Base-by-base conservation (phyloP, 305 asterid genomes). In the Ajuga reptans region DNA sequence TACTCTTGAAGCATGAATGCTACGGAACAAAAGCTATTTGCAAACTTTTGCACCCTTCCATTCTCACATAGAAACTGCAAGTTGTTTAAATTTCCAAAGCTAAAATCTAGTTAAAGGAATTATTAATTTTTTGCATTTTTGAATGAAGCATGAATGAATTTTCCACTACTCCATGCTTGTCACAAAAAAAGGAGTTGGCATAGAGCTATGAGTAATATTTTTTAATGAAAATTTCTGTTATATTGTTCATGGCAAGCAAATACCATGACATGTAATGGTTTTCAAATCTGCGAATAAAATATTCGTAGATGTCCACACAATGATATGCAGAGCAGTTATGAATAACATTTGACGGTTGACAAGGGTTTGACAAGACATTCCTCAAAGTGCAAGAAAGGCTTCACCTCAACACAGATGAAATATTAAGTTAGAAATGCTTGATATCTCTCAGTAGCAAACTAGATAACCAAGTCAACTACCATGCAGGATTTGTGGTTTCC, bases 11-110 rank as follows among this genome's bases (percentile, higher is more conserved):
- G 82, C 86, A 84, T 83, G 82, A 91, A 91, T 39, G 96, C 91
- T n/a, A 89, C 89, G 16, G 96, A 91, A 81, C 96, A 91, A 78
- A 94, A 94, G 85, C 96, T 91, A 84, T 94, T 94, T 45, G 99
- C 95, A 79, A 94, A 89, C 64, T 94, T 94, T 50, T 91, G 97
- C 53, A 91, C 88, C 74, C 99, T 87, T 81, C 99, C 99, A 80
- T 94, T 94, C 85, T 94, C 99, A 45, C 89, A 94, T 31, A 94
- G 84, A 81, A 94, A 94, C 83, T 91, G 97, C 83, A 94, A 89
- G 82, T 94, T 94, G 86, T 81, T 86, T 83, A 87, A 80, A 86
- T 94, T 94, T 59, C 99, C 99, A 79, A 85, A 94, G 75, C 99
- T 94, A 77, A 45, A 70, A 52, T 18, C 75, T 61, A 57, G 96